Conservation (phyloP, 495 filamentous ascomycete genomes). For the Achaetomiella virescens region DNA sequence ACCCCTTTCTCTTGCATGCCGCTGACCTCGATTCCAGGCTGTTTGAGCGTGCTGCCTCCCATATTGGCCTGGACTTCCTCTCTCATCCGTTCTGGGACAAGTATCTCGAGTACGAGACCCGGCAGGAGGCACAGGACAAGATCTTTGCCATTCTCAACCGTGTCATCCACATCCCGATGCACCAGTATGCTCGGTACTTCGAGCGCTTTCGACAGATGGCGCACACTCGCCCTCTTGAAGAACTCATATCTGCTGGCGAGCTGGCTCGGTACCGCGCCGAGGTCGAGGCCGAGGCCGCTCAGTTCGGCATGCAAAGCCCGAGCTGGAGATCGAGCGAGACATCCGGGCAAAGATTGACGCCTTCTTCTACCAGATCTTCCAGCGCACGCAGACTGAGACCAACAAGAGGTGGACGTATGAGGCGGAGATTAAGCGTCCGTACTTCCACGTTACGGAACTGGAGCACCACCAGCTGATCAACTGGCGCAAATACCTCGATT, state of each 20-base stretch:
- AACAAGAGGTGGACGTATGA: slow-evolving; percentile 95
- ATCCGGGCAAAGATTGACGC: slow-evolving; percentile 72
- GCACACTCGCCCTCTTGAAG: slow-evolving; percentile 61
- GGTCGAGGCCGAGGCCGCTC: slow-evolving; percentile 52
- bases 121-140: slow-evolving; percentile 75
- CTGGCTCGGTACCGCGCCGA: slow-evolving; percentile 65
- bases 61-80: slow-evolving; percentile 88
- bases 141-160: slow-evolving; percentile 82
- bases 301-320: slow-evolving; percentile 44
- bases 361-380: slow-evolving; percentile 74
- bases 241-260: slow-evolving; percentile 64
- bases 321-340: slow-evolving; percentile 79
- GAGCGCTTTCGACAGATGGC: slow-evolving; percentile 81
- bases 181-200: slow-evolving; percentile 94
- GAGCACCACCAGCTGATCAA: slow-evolving; percentile 82
- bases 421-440: slow-evolving; percentile 89
- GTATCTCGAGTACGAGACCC: slow-evolving; percentile 93
- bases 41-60: slow-evolving; percentile 82
- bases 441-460: slow-evolving; percentile 93
- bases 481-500: slow-evolving; percentile 96
- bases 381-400: slow-evolving; percentile 77
- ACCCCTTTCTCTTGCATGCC: slow-evolving; percentile 26
- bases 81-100: slow-evolving; percentile 98
- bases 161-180: slow-evolving; percentile 89
- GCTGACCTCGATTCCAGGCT: slow-evolving; percentile 64